phyloP scores from a whole-genome alignment of 2,329 filamentous ascomycete genomes.

The Colletotrichum sp. region DNA sequence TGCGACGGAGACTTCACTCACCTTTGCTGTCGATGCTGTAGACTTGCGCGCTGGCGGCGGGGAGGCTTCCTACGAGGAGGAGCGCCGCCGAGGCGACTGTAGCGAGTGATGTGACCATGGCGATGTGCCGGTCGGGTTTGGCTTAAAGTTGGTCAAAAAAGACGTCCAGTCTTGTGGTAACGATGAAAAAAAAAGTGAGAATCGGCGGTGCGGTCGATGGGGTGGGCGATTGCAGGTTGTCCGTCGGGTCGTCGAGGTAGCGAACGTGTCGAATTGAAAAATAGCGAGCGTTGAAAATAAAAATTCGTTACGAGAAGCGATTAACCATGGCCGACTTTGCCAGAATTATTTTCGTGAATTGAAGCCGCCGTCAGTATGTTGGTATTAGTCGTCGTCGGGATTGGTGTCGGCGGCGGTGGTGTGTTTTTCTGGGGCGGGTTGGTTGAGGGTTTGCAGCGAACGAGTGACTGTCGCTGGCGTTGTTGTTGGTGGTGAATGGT shows the following conservation, averaged over 20 bases:
- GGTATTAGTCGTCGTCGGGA: neutral
- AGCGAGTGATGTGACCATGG: slow-evolving; percentile 18
- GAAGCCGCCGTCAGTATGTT: neutral
- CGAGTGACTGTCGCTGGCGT: neutral
- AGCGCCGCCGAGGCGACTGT: slow-evolving; percentile 17
- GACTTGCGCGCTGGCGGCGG: slow-evolving; percentile 26
- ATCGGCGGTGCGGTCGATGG: neutral
- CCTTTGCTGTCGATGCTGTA: slow-evolving; percentile 37
- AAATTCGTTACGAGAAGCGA: neutral
- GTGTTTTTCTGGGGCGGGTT: neutral
- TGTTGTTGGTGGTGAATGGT: neutral
- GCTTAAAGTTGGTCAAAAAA: neutral
- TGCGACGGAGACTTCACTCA: slow-evolving; percentile 15
- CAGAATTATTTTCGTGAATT: neutral
- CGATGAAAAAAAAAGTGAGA: neutral
- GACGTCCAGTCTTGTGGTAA: neutral
- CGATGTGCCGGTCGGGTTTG: neutral
- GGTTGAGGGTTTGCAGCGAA: neutral
- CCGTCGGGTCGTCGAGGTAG: neutral
- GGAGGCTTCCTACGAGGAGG: slow-evolving; percentile 8
- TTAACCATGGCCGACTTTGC: neutral
- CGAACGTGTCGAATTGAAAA: neutral
- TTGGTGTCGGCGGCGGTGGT: neutral
- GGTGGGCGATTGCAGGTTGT: neutral
- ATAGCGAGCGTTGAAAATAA: neutral